Percentiles rank a stretch among this genome's conserved stretches.
phyloP scores from a whole-genome alignment of 352 stramenopile species.

The Phytophthora pseudosyringae region DNA sequence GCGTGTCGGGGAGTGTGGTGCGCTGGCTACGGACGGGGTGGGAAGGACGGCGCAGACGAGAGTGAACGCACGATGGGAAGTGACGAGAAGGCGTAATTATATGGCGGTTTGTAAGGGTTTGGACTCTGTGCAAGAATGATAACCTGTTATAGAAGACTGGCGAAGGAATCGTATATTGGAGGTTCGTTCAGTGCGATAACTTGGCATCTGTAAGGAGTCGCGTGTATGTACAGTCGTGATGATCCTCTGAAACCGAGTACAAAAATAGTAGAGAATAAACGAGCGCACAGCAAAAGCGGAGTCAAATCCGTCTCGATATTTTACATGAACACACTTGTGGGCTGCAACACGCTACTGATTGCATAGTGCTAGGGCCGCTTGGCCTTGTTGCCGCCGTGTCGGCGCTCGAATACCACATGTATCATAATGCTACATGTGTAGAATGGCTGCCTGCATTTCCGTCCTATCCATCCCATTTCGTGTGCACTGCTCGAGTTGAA shows the following conservation, averaged over 20 bases:
- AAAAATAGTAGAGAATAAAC: neutral
- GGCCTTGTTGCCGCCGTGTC: constrained; percentile 7
- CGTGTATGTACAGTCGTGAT: neutral
- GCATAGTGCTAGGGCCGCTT: neutral
- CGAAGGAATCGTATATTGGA: neutral
- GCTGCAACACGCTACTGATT: neutral
- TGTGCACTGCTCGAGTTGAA: constrained; percentile 5
- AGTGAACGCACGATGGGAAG: constrained; percentile 34
- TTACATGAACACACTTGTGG: constrained; percentile 6
- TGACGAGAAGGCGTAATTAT: neutral
- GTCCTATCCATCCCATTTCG: neutral
- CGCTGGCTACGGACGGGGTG: constrained; percentile 5
- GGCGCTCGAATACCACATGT: neutral
- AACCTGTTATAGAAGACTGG: neutral
- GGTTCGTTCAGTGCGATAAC: neutral
- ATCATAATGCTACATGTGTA: too few relatives aligned
- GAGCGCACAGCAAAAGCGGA: neutral
- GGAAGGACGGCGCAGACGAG: constrained; percentile 26
- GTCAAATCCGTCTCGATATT: constrained; percentile 10
- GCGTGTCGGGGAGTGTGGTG: constrained; percentile 8
- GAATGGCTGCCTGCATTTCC: too few relatives aligned
- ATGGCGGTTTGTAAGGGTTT: neutral
- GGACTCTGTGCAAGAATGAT: neutral
- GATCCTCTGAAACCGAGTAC: constrained; percentile 3
- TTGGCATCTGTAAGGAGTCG: neutral